phyloP scores from a whole-genome alignment of 805 yeast genomes.

The Metschnikowia kofuensis region DNA sequence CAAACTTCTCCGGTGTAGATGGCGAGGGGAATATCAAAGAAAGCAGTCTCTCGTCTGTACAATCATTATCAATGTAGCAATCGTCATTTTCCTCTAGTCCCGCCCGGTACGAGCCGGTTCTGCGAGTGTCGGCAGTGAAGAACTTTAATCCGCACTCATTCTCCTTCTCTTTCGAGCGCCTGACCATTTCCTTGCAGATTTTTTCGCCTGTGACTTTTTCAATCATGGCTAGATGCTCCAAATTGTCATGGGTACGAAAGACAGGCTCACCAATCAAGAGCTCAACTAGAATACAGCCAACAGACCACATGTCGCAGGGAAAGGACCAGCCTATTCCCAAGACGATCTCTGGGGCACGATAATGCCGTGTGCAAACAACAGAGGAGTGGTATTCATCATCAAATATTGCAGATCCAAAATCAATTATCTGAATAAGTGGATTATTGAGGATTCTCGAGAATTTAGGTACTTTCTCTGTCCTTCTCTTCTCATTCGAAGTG shows the following conservation, averaged over 20 bases:
- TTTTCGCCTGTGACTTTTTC: slow-evolving; percentile 65
- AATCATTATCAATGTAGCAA: slow-evolving; percentile 29
- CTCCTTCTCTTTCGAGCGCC: slow-evolving; percentile 29
- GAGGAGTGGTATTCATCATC: slow-evolving; percentile 91
- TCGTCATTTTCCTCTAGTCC: slow-evolving; percentile 23
- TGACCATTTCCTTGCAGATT: slow-evolving; percentile 45
- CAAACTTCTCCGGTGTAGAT: slow-evolving; percentile 37
- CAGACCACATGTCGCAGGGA: slow-evolving; percentile 96
- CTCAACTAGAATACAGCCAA: slow-evolving; percentile 92
- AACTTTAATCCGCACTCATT: slow-evolving; percentile 42
- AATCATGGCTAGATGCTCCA: slow-evolving; percentile 94
- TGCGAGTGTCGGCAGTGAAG: slow-evolving; percentile 26
- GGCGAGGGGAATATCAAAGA: slow-evolving; percentile 37
- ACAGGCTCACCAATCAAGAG: slow-evolving; percentile 90
- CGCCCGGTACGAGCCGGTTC: slow-evolving; percentile 7
- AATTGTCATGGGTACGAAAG: slow-evolving; percentile 91
- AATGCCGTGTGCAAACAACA: slow-evolving; percentile 92
- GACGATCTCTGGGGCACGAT: slow-evolving; percentile 95
- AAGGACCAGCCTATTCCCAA: slow-evolving; percentile 95
- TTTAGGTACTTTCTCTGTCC: slow-evolving; percentile 28
- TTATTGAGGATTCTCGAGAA: slow-evolving; percentile 54
- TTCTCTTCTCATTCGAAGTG: slow-evolving; percentile 10
- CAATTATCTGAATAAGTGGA: slow-evolving; percentile 86
- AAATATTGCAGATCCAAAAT: slow-evolving; percentile 96
- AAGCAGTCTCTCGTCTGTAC: slow-evolving; percentile 23